phyloP scores from a whole-genome alignment of 2,329 filamentous ascomycete species.

The Fusarium armeniacum region DNA sequence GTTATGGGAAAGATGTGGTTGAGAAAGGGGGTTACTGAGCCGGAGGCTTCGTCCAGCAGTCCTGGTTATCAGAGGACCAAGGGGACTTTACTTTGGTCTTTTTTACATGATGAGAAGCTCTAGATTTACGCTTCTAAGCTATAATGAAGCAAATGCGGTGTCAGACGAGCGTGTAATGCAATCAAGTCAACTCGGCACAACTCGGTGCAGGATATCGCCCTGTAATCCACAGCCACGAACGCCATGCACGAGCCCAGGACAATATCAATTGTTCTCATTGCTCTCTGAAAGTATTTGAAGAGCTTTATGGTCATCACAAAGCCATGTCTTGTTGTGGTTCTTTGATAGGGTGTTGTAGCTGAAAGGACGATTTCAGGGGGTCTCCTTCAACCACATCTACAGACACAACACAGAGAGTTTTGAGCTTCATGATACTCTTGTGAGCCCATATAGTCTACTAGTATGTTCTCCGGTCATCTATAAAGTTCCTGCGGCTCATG shows the following conservation, averaged over 20 bases:
- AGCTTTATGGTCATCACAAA: background rate
- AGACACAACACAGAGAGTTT: background rate
- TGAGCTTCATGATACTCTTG: background rate
- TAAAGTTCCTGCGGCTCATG: background rate
- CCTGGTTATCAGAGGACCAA: background rate
- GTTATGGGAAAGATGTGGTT: background rate
- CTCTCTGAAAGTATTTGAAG: background rate
- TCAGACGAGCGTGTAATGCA: background rate
- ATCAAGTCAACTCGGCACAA: background rate
- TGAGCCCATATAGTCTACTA: background rate
- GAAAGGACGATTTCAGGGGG: background rate
- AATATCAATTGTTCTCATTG: accelerated
- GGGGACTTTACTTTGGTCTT: background rate
- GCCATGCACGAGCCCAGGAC: background rate
- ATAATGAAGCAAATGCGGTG: background rate
- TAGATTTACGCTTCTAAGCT: background rate
- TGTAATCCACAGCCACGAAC: background rate
- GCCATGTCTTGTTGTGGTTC: background rate
- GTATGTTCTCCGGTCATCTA: background rate
- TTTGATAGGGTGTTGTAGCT: background rate
- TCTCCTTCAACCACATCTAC: background rate
- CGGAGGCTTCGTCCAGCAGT: background rate
- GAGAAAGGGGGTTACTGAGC: background rate
- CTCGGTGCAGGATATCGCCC: background rate
- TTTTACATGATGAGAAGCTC: background rate